Conservation (phyloP, 1,139 yeast species). For the Kurtzmaniella quercitrusa region DNA sequence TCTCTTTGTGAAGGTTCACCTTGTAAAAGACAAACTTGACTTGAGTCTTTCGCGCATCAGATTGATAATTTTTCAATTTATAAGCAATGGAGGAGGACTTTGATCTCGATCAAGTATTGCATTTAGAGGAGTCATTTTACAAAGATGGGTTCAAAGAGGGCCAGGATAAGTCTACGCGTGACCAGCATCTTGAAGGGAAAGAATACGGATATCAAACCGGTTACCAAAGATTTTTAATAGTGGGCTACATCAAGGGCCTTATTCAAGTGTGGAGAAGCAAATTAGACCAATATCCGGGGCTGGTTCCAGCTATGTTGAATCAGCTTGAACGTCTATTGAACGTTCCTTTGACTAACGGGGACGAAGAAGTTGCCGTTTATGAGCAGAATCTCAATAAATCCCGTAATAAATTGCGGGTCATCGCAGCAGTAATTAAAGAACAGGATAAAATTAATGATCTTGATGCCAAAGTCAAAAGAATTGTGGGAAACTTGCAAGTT, state of each 20-base stretch:
- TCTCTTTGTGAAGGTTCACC: background rate
- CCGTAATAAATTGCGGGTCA: constrained; percentile 50
- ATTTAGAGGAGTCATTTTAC: constrained; percentile 56
- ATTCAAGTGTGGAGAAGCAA: constrained; percentile 32
- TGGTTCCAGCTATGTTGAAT: constrained; percentile 6
- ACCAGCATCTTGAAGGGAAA: constrained; percentile 60
- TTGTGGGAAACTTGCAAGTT: constrained; percentile 38
- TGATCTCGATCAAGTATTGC: constrained; percentile 47
- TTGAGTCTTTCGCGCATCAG: background rate
- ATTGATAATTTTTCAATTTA: background rate
- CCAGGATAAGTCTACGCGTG: constrained; percentile 33
- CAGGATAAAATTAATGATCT: constrained; percentile 28
- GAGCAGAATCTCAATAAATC: constrained; percentile 44
- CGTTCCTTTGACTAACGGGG: constrained; percentile 37
- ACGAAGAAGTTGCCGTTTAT: constrained; percentile 43
- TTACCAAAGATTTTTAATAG: constrained; percentile 59
- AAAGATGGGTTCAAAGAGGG: constrained; percentile 62
- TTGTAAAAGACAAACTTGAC: background rate
- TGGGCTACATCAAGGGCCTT: constrained; percentile 64
- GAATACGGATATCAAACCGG: constrained; percentile 80
- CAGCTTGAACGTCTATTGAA: constrained; percentile 29
- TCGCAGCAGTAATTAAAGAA: constrained; percentile 35
- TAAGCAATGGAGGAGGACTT: constrained; percentile 13
- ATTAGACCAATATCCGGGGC: constrained; percentile 9
- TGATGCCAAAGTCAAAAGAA: constrained; percentile 30